Evolutionary conservation across 2,329 filamentous ascomycete genomes (phyloP).

Genomic region (Claviceps cyperi): DNA sequence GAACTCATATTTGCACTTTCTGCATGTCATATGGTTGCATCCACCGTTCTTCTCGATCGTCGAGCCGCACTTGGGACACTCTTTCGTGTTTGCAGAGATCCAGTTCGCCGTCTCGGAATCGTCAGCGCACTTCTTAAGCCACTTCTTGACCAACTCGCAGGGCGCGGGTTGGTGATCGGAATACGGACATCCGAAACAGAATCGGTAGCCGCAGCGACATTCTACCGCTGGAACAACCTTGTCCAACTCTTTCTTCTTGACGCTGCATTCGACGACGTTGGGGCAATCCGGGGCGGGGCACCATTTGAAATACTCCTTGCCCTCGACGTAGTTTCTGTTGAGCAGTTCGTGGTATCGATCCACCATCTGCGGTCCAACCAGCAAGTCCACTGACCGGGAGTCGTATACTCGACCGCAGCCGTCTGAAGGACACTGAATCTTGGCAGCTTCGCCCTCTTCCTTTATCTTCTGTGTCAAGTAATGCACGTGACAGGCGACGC

Average conservation of each 20-base stretch:
- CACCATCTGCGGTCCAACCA: slow-evolving; percentile 44
- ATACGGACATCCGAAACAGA: slow-evolving; percentile 89
- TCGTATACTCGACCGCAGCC: slow-evolving; percentile 84
- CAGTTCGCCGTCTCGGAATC: slow-evolving; percentile 98
- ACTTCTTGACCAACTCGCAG: slow-evolving; percentile 80
- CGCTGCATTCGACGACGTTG: slow-evolving; percentile 75
- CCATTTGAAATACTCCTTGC: slow-evolving; percentile 92
- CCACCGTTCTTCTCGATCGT: slow-evolving; percentile 99
- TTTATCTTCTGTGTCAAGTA: slow-evolving; percentile 88
- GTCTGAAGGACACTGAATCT: slow-evolving; percentile 85
- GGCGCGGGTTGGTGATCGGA: slow-evolving; percentile 88
- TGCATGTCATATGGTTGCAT: slow-evolving; percentile 95
- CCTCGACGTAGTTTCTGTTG: slow-evolving; percentile 89
- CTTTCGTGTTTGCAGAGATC: slow-evolving; percentile 98
- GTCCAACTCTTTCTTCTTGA: slow-evolving; percentile 78
- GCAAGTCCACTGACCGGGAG: slow-evolving; percentile 68
- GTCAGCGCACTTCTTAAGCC: slow-evolving; percentile 97
- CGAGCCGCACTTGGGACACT: slow-evolving; percentile 88
- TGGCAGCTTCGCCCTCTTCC: slow-evolving; percentile 85
- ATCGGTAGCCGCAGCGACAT: slow-evolving; percentile 71
- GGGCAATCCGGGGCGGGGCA: slow-evolving; percentile 95
- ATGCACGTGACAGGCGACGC: slow-evolving; percentile 79
- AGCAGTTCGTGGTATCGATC: slow-evolving; percentile 70
- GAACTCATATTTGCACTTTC: slow-evolving; percentile 92
- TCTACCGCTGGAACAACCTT: slow-evolving; percentile 80